A percentile compares a stretch with the other conserved stretches of the same genome.
Conservation (phyloP, 1,139 yeast genomes). For the Nakaseomyces glabratus region DNA sequence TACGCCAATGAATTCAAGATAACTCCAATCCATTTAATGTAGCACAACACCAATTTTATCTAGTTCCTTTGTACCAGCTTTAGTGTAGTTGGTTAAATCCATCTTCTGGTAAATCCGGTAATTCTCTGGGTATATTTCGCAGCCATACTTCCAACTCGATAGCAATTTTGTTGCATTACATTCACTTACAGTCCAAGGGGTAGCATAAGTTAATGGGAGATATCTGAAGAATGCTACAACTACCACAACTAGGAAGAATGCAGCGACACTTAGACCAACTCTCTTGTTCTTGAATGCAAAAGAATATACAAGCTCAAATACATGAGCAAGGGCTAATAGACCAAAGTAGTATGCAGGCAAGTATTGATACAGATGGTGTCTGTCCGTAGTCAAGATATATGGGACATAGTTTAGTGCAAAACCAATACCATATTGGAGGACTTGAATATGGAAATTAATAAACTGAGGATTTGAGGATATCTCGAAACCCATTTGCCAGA, state of each 20-base stretch:
- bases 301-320: slow-evolving; percentile 58
- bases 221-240: slow-evolving; percentile 51
- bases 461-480: slow-evolving; percentile 47
- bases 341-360: slow-evolving; percentile 88
- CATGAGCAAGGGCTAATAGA: slow-evolving; percentile 72
- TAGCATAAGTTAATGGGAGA: slow-evolving; percentile 70
- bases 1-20: too few relatives aligned
- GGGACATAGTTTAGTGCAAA: slow-evolving; percentile 83
- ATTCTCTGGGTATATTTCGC: slow-evolving; percentile 33
- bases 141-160: slow-evolving; percentile 77
- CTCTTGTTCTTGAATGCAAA: slow-evolving; percentile 32
- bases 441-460: slow-evolving; percentile 63
- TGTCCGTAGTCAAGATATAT: slow-evolving; percentile 89
- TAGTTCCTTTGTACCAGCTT: neutral
- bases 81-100: neutral
- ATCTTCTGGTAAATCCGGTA: neutral
- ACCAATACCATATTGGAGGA: slow-evolving; percentile 61
- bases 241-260: slow-evolving; percentile 34
- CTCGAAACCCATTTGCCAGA: slow-evolving; percentile 65
- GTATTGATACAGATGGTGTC: slow-evolving; percentile 86
- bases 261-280: slow-evolving; percentile 1
- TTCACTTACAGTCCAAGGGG: slow-evolving; percentile 65
- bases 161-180: slow-evolving; percentile 58
- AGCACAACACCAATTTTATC: slow-evolving; percentile 3
- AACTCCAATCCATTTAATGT: too few relatives aligned